These are phyloP conservation scores for Malassezia caprae DNA, from an alignment of 1,284 basidiomycete genomes.

Conservation along the genomic window DNA sequence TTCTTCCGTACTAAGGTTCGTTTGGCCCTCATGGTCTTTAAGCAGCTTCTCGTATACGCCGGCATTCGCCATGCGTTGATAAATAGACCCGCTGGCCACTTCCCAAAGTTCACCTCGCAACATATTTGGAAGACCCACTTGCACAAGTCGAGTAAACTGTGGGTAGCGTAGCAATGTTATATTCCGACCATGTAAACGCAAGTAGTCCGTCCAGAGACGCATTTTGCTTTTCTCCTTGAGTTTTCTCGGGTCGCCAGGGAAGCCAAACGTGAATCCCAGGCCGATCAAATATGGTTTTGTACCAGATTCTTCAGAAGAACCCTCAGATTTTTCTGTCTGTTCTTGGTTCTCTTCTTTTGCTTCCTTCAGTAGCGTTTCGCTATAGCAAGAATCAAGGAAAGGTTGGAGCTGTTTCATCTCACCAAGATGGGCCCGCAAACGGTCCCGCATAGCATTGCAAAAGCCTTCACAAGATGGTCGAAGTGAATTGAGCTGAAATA, in stretches of 20 bases:
- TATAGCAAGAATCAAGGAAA: conserved; percentile 86
- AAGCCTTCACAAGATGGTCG: conserved; percentile 89
- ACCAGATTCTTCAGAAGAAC: not conserved
- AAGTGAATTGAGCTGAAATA: conserved; percentile 89
- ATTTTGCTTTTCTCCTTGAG: conserved; percentile 86
- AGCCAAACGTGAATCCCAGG: conserved; percentile 44
- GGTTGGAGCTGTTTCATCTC: conserved; percentile 81
- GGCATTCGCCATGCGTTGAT: conserved; percentile 76
- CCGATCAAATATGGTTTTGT: conserved; percentile 25
- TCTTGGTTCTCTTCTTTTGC: conserved; percentile 11
- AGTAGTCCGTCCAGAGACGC: conserved; percentile 86
- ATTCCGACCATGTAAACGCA: conserved; percentile 67
- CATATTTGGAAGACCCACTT: conserved; percentile 89
- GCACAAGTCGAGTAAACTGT: conserved; percentile 86
- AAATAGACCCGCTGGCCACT: conserved; percentile 79
- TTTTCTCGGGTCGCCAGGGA: conserved; percentile 46
- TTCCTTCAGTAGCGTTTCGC: conserved; percentile 66
- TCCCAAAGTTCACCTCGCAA: conserved; percentile 98
- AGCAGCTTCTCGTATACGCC: conserved; percentile 74
- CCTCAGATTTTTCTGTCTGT: conserved; percentile 7
- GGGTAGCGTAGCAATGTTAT: conserved; percentile 88
- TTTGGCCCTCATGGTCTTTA: conserved; percentile 67
- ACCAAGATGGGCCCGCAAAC: conserved; percentile 66
- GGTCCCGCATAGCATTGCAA: conserved; percentile 76
- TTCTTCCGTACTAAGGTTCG: conserved; percentile 85